Evolutionary conservation across 2,329 filamentous ascomycete species (phyloP).

Genomic region (Capronia coronata): DNA sequence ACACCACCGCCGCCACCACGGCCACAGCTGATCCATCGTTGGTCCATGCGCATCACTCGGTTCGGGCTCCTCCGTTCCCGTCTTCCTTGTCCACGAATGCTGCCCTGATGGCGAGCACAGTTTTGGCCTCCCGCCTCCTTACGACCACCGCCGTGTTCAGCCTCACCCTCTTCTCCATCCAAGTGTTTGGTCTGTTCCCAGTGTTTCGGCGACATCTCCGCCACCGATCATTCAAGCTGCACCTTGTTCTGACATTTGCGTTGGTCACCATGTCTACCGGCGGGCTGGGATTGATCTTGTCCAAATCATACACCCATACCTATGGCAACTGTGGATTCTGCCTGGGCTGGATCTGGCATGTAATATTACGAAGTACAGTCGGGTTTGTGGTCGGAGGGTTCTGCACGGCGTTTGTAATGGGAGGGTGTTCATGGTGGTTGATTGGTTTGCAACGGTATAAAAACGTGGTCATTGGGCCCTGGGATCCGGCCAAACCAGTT

Average conservation of each 20-base stretch:
- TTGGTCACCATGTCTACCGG: conserved; percentile 74
- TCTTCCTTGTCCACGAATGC: conserved; percentile 82
- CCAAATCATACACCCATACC: conserved; percentile 38
- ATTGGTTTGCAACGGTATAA: conserved; percentile 98
- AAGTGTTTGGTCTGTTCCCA: conserved; percentile 96
- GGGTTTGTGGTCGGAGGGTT: conserved; percentile 73
- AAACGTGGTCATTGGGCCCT: conserved; percentile 95
- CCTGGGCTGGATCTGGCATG: conserved; percentile 43
- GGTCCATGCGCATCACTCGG: conserved; percentile 7
- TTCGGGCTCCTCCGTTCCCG: conserved; percentile 42
- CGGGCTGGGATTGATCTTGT: conserved; percentile 61
- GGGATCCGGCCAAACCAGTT: conserved; percentile 83
- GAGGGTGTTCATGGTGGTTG: conserved; percentile 94
- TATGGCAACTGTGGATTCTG: conserved; percentile 40
- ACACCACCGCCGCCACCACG: conserved; percentile 5
- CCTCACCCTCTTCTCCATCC: conserved; percentile 89
- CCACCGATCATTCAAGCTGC: conserved; percentile 73
- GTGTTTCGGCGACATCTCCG: conserved; percentile 87
- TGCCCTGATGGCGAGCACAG: conserved; percentile 90
- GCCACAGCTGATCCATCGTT: conserved; percentile 10
- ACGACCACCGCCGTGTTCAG: conserved; percentile 93
- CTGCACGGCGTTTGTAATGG: conserved; percentile 71
- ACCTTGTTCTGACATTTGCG: conserved; percentile 66
- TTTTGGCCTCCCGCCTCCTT: conserved; percentile 80
- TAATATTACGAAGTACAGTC: conserved; percentile 52